A percentile compares a stretch with the other conserved stretches of the same genome.
phyloP scores from a whole-genome alignment of 495 filamentous ascomycete species.

The Tuber indicum region DNA sequence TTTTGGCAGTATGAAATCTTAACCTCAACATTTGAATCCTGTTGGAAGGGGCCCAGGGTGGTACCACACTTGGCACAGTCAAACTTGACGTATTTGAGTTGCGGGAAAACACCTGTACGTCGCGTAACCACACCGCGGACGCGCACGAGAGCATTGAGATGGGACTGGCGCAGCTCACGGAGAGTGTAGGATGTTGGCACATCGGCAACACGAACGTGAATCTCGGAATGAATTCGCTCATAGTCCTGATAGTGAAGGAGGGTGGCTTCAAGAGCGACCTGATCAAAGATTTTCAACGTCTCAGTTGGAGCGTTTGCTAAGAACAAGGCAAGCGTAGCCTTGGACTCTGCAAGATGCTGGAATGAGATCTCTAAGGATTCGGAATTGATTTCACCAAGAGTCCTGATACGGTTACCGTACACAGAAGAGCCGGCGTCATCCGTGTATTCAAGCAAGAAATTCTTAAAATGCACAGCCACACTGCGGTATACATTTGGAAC shows the following conservation, averaged over 20 bases:
- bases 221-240: conserved; percentile 93
- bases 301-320: conserved; percentile 91
- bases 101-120: conserved; percentile 94
- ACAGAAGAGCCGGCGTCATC: conserved; percentile 81
- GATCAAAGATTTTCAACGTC: conserved; percentile 91
- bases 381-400: conserved; percentile 90
- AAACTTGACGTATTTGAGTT: conserved; percentile 96
- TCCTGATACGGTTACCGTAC: conserved; percentile 87
- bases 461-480: conserved; percentile 92
- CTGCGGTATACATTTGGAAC: conserved; percentile 85
- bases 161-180: conserved; percentile 88
- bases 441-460: conserved; percentile 92
- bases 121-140: conserved; percentile 94
- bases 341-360: conserved; percentile 77
- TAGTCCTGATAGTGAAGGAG: conserved; percentile 96
- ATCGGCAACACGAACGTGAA: conserved; percentile 94
- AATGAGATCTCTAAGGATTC: conserved; percentile 96
- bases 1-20: conserved; percentile 95
- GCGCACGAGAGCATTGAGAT: conserved; percentile 92
- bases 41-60: conserved; percentile 91
- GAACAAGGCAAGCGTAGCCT: conserved; percentile 97
- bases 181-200: conserved; percentile 94
- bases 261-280: conserved; percentile 91
- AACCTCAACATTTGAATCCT: conserved; percentile 92
- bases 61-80: conserved; percentile 88